Conservation (phyloP, 192 early-diverging fungal genomes). For the Coemansia sp. region DNA sequence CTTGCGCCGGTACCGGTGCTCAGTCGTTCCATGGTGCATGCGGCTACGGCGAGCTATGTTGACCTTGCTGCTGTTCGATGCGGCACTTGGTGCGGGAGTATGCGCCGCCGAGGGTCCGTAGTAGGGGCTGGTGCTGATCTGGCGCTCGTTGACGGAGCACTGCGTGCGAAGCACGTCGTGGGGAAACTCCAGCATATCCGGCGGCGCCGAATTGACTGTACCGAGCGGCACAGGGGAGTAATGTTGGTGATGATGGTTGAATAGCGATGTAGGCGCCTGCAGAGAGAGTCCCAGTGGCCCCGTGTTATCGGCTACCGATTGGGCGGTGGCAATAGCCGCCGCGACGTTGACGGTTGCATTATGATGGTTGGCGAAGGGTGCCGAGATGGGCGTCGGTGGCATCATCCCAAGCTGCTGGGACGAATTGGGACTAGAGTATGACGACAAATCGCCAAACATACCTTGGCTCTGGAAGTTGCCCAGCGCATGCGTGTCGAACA, state of each 20-base stretch:
- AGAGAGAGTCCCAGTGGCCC: constrained; percentile 12
- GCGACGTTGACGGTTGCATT: background rate
- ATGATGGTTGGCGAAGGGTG: constrained; percentile 1
- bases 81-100: background rate
- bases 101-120: background rate
- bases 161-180: constrained; percentile 17
- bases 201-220: constrained; percentile 35
- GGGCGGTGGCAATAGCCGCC: background rate
- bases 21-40: constrained; percentile 39
- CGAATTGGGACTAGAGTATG: background rate
- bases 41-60: constrained; percentile 11
- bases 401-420: constrained; percentile 22
- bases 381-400: constrained; percentile 36
- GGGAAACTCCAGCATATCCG: constrained; percentile 45
- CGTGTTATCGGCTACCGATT: background rate
- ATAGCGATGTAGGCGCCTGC: constrained; percentile 1
- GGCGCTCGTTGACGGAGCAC: background rate
- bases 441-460: background rate
- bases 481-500: constrained; percentile 29
- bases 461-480: constrained; percentile 1
- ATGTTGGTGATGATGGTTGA: background rate
- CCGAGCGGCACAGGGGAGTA: constrained; percentile 2
- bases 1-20: constrained; percentile 55
- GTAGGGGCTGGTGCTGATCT: background rate
- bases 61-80: background rate